Conservation (phyloP, 1,139 yeast species). For the Blastobotrys serpentis region DNA sequence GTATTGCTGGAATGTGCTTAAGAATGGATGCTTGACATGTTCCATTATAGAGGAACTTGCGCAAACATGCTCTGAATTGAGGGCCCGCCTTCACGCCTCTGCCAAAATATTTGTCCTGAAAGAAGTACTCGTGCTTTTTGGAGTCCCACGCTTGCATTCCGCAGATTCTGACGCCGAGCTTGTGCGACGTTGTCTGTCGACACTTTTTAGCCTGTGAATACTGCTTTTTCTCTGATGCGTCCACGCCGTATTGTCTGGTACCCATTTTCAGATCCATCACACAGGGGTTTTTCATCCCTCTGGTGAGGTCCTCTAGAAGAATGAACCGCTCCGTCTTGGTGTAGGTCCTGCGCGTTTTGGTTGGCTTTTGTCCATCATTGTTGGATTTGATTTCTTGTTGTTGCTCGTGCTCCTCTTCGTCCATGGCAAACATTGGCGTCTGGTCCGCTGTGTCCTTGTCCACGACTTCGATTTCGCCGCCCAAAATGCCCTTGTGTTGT, state of each 20-base stretch:
- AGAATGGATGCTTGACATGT: slow-evolving; percentile 54
- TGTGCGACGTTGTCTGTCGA: slow-evolving; percentile 71
- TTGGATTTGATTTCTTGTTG: background rate
- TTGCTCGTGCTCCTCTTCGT: slow-evolving; percentile 23
- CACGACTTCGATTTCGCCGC: slow-evolving; percentile 6
- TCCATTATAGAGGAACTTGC: slow-evolving; percentile 82
- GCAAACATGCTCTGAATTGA: slow-evolving; percentile 70
- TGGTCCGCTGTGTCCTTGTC: slow-evolving; percentile 16
- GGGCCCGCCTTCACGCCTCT: slow-evolving; percentile 70
- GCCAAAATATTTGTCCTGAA: slow-evolving; percentile 90
- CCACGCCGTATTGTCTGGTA: slow-evolving; percentile 96
- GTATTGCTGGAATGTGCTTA: slow-evolving; percentile 63
- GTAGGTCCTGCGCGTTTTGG: slow-evolving; percentile 20
- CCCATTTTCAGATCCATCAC: slow-evolving; percentile 98
- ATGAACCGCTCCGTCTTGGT: slow-evolving; percentile 72
- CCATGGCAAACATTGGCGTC: slow-evolving; percentile 29
- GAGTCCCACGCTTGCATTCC: slow-evolving; percentile 88
- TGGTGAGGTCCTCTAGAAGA: slow-evolving; percentile 85
- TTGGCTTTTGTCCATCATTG: background rate
- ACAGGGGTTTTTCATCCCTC: slow-evolving; percentile 79
- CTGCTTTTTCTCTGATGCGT: slow-evolving; percentile 72
- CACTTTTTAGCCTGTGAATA: slow-evolving; percentile 82
- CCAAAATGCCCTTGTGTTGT: background rate
- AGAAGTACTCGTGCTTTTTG: slow-evolving; percentile 49
- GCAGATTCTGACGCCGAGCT: slow-evolving; percentile 87